Conservation (phyloP, 2,329 filamentous ascomycete genomes). For the Penicillium expansum region DNA sequence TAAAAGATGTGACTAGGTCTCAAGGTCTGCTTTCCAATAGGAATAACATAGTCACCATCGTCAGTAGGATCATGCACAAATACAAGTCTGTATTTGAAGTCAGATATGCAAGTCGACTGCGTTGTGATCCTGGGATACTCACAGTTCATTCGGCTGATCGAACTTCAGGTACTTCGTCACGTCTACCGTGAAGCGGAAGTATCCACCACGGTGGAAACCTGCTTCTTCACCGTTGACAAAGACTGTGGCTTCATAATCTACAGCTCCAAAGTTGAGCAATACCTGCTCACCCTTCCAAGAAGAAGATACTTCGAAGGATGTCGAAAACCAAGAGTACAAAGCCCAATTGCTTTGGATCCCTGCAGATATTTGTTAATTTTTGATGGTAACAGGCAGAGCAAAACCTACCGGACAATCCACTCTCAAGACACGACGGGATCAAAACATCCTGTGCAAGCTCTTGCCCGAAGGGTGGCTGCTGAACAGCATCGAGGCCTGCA, state of each 20-base stretch:
- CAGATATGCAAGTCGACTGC: neutral
- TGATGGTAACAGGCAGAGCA: neutral
- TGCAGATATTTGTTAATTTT: constrained; percentile 9
- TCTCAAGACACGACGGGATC: constrained; percentile 55
- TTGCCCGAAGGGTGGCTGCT: constrained; percentile 47
- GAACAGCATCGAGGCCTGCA: constrained; percentile 36
- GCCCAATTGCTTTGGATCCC: constrained; percentile 39
- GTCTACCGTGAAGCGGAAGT: constrained; percentile 61
- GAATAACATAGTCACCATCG: constrained; percentile 53
- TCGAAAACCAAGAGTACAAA: constrained; percentile 50
- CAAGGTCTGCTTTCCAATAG: constrained; percentile 64
- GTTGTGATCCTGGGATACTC: constrained; percentile 18
- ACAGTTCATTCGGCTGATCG: constrained; percentile 56
- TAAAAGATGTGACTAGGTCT: constrained; percentile 62
- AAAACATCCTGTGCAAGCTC: constrained; percentile 47
- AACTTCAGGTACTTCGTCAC: constrained; percentile 48
- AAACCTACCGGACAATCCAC: constrained; percentile 48
- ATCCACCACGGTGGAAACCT: constrained; percentile 58
- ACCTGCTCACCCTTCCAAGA: constrained; percentile 44
- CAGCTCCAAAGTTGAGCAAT: constrained; percentile 51
- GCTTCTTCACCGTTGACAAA: constrained; percentile 57
- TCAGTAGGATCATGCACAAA: constrained; percentile 69
- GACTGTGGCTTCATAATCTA: constrained; percentile 54
- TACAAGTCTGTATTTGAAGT: constrained; percentile 49
- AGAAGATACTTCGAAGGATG: constrained; percentile 48